Percentiles rank a stretch among this genome's conserved stretches.
phyloP scores from a whole-genome alignment of 2,329 filamentous ascomycete species.

The Alternaria gaisen region DNA sequence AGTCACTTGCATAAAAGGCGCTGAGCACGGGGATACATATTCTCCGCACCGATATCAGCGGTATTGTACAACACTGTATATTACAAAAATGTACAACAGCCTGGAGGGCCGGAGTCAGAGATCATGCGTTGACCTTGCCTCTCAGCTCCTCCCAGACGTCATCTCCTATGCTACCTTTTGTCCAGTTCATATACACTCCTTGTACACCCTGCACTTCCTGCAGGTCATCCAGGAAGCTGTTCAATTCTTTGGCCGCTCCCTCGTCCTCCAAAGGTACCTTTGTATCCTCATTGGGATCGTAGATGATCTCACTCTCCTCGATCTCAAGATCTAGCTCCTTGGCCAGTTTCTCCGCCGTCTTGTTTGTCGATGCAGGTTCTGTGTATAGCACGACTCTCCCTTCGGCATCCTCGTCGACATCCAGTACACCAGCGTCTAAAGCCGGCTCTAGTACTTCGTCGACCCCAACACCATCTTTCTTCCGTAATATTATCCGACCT shows the following conservation, averaged over 20 bases:
- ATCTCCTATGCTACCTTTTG: slow-evolving; percentile 52
- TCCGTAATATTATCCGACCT: slow-evolving; percentile 76
- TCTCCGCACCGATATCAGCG: slow-evolving; percentile 41
- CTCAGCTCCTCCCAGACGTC: slow-evolving; percentile 52
- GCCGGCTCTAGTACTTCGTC: slow-evolving; percentile 81
- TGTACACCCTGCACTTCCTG: slow-evolving; percentile 80
- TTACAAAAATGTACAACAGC: slow-evolving; percentile 1
- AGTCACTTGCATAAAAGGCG: slow-evolving; percentile 26
- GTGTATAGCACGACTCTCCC: slow-evolving; percentile 76
- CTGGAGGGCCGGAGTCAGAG: not conserved
- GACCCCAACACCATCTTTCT: slow-evolving; percentile 63
- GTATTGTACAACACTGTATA: slow-evolving; percentile 24
- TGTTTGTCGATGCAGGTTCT: slow-evolving; percentile 70
- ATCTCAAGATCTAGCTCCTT: slow-evolving; percentile 72
- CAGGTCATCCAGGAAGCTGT: slow-evolving; percentile 66
- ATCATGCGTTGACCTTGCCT: slow-evolving; percentile 48
- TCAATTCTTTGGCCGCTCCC: slow-evolving; percentile 65
- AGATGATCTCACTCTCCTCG: slow-evolving; percentile 81
- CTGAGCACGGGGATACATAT: slow-evolving; percentile 25
- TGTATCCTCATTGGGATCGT: slow-evolving; percentile 83
- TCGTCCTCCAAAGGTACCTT: slow-evolving; percentile 69
- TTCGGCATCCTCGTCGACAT: slow-evolving; percentile 74
- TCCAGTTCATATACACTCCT: slow-evolving; percentile 77
- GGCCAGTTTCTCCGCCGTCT: slow-evolving; percentile 70
- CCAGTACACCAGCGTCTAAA: slow-evolving; percentile 83